Evolutionary conservation across 1,284 basidiomycete species (phyloP).

Genomic region (Fomitopsis pinicola): DNA sequence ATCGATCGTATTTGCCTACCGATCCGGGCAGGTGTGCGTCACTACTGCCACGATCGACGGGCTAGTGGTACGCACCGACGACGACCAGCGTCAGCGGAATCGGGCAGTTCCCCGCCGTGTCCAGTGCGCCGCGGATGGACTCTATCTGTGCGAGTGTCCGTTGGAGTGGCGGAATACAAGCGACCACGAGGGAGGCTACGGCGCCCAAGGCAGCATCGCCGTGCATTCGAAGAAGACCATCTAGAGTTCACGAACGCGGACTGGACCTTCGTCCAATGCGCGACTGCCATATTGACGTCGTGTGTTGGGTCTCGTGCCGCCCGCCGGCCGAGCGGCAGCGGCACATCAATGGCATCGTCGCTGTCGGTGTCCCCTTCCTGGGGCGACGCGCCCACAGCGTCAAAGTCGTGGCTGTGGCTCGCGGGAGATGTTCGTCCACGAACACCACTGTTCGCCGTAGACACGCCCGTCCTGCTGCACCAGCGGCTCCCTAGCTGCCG

Average conservation of each 20-base stretch:
- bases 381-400: slow-evolving; percentile 1
- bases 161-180: slow-evolving; percentile 74
- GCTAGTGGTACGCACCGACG: slow-evolving; percentile 88
- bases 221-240: slow-evolving; percentile 68
- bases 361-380: slow-evolving; percentile 19
- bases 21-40: slow-evolving; percentile 18
- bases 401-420: slow-evolving; percentile 38
- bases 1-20: background rate
- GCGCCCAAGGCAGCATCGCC: slow-evolving; percentile 87
- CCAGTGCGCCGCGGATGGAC: slow-evolving; percentile 71
- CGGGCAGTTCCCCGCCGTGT: slow-evolving; percentile 71
- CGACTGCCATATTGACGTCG: slow-evolving; percentile 28
- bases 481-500: background rate
- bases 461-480: background rate
- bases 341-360: slow-evolving; percentile 33
- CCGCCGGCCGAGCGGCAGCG: slow-evolving; percentile 23
- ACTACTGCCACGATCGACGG: background rate
- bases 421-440: slow-evolving; percentile 46
- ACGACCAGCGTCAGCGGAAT: slow-evolving; percentile 89
- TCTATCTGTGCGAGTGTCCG: slow-evolving; percentile 55
- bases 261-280: slow-evolving; percentile 26
- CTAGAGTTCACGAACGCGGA: slow-evolving; percentile 28
- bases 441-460: background rate
- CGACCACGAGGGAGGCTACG: slow-evolving; percentile 74
- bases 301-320: slow-evolving; percentile 21